Evolutionary conservation across 148 eudicot genomes (phyloP).

Genomic region (Rhododendron mucronatum): DNA sequence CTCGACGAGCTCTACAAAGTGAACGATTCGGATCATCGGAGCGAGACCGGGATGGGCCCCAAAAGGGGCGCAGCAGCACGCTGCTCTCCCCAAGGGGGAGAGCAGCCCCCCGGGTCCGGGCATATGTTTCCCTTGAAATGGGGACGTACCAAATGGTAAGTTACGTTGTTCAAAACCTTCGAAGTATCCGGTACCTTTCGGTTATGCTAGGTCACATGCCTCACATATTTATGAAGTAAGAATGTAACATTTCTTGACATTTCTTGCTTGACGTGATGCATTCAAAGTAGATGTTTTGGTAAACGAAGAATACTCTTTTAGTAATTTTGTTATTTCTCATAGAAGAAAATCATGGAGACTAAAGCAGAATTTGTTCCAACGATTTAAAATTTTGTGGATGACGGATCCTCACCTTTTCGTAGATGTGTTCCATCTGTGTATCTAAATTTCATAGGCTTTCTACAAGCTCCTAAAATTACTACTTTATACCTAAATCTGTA

Average conservation of each 20-base stretch:
- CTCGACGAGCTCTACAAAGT: too few relatives aligned
- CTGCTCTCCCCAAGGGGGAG: too few relatives aligned
- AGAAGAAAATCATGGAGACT: not conserved
- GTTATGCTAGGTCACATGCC: not conserved
- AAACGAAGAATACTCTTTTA: not conserved
- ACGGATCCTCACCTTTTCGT: not conserved
- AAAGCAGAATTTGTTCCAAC: not conserved
- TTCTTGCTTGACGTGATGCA: not conserved
- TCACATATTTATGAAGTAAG: not conserved
- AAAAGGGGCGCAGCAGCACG: too few relatives aligned
- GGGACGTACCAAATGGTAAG: not conserved
- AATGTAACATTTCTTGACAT: not conserved
- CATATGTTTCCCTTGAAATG: not conserved
- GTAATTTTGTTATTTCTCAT: not conserved
- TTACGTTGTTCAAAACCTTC: not conserved
- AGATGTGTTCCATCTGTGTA: not conserved
- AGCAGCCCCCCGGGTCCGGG: too few relatives aligned
- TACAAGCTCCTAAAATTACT: not conserved
- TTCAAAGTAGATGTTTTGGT: not conserved
- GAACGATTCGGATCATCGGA: too few relatives aligned
- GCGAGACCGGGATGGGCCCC: too few relatives aligned
- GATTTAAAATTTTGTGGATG: not conserved
- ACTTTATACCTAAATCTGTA: not conserved
- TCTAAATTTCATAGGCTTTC: not conserved
- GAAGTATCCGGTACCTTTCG: not conserved